These are phyloP conservation scores for Dothistroma septosporum DNA, from an alignment of 2,329 filamentous ascomycete genomes.

Conservation along the genomic window DNA sequence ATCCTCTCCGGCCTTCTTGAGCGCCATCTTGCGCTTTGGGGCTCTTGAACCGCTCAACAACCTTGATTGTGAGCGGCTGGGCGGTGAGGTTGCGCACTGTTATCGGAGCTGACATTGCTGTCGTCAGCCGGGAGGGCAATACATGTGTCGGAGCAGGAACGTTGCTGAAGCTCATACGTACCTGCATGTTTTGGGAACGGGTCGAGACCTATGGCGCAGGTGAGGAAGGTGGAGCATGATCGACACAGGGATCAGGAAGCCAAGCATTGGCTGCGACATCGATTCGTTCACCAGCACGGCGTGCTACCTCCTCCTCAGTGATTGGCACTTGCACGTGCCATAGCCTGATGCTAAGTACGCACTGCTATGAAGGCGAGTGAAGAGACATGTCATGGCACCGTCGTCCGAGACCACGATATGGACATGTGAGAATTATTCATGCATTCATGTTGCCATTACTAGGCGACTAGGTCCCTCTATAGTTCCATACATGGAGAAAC, in stretches of 20 bases:
- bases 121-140: not conserved
- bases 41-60: conserved; percentile 68
- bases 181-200: not conserved
- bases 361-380: not conserved
- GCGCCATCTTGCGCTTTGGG: conserved; percentile 40
- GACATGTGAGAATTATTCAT: not conserved
- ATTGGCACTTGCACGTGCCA: not conserved
- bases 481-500: not conserved
- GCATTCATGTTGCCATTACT: not conserved
- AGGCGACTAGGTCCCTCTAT: not conserved
- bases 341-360: not conserved
- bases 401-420: not conserved
- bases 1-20: conserved; percentile 14
- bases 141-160: not conserved
- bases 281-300: not conserved
- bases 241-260: not conserved
- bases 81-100: conserved; percentile 79
- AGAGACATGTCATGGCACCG: too few relatives aligned
- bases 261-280: not conserved
- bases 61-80: conserved; percentile 66
- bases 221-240: not conserved
- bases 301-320: not conserved
- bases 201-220: not conserved
- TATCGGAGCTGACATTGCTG: conserved; percentile 43
- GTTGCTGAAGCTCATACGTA: not conserved